Conservation (phyloP, 208 protist species). For the Herpetomonas tarakana region DNA sequence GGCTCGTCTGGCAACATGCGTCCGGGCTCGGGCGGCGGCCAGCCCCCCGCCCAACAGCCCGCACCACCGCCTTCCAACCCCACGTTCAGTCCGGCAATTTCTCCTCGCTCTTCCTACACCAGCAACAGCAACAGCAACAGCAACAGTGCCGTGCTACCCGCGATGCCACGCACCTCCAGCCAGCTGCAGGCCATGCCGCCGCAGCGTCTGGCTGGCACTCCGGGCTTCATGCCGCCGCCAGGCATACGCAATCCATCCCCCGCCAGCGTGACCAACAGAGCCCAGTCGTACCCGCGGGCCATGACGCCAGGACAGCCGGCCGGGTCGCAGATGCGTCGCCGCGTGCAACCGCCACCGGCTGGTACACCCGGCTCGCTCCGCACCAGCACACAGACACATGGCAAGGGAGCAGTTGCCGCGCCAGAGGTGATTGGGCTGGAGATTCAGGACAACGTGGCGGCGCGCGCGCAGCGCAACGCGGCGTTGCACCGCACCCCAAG, state of each 20-base stretch:
- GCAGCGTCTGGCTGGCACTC: no score
- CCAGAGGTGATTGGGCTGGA: not conserved
- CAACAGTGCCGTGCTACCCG: not conserved
- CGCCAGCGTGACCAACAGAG: no score
- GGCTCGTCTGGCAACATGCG: no score
- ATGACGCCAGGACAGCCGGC: no score
- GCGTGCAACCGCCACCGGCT: not conserved
- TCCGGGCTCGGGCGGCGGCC: not conserved
- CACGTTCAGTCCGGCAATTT: no score
- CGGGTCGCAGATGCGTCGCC: not conserved
- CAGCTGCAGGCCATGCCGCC: not conserved
- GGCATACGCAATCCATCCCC: no score
- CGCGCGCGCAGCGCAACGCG: not conserved
- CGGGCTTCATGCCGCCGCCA: no score
- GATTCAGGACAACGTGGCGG: not conserved
- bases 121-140: slow-evolving; percentile 3
- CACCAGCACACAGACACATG: not conserved
- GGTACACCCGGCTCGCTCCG: not conserved
- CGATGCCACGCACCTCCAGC: slow-evolving; percentile 3
- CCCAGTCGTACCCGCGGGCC: no score
- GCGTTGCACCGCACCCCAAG: not conserved
- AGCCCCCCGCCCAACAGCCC: not conserved
- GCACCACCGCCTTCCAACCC: not conserved
- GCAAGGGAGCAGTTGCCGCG: not conserved
- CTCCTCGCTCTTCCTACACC: no score